A percentile compares a stretch with the other conserved stretches of the same genome.
Conservation (phyloP, 495 filamentous ascomycete species). For the Aspergillus egyptiacus region DNA sequence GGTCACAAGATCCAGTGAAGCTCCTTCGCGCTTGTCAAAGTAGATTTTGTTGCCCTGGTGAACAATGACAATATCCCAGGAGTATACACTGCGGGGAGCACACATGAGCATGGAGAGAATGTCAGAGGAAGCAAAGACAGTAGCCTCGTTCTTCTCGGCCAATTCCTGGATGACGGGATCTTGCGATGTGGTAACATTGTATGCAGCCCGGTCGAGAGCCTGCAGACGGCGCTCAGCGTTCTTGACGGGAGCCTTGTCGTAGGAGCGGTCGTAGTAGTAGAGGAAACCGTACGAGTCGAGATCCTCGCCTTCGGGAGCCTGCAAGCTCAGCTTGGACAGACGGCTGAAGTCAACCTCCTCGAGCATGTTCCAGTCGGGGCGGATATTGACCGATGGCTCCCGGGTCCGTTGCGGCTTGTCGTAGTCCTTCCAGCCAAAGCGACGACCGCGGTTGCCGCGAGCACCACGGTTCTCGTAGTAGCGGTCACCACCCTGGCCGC, state of each 20-base stretch:
- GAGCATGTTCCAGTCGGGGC: conserved; percentile 87
- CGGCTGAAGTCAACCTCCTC: conserved; percentile 99
- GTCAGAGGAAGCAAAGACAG: conserved; percentile 93
- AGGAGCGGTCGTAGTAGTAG: conserved; percentile 91
- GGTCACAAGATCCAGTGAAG: conserved; percentile 90
- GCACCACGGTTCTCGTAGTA: conserved; percentile 55
- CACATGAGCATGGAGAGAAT: conserved; percentile 99
- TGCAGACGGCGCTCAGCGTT: conserved; percentile 77
- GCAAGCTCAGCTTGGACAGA: conserved; percentile 88
- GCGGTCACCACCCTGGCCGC: conserved; percentile 53
- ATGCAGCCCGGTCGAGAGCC: conserved; percentile 84
- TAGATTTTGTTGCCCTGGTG: conserved; percentile 91
- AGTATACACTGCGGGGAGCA: conserved; percentile 87
- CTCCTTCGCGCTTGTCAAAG: conserved; percentile 94
- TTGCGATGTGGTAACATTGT: conserved; percentile 93
- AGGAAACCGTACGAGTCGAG: conserved; percentile 93
- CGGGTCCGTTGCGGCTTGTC: conserved; percentile 97
- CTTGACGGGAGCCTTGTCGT: conserved; percentile 89
- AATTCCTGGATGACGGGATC: conserved; percentile 97
- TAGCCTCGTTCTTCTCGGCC: conserved; percentile 92
- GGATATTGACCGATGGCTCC: conserved; percentile 89
- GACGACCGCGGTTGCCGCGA: conserved; percentile 57
- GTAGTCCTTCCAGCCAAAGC: conserved; percentile 98
- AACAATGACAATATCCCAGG: conserved; percentile 93
- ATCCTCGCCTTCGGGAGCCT: conserved; percentile 90